Evolutionary conservation across 352 stramenopile species (phyloP), one percentile per base, ranked within the genome.

Genomic region (Pythium rishiriense): DNA sequence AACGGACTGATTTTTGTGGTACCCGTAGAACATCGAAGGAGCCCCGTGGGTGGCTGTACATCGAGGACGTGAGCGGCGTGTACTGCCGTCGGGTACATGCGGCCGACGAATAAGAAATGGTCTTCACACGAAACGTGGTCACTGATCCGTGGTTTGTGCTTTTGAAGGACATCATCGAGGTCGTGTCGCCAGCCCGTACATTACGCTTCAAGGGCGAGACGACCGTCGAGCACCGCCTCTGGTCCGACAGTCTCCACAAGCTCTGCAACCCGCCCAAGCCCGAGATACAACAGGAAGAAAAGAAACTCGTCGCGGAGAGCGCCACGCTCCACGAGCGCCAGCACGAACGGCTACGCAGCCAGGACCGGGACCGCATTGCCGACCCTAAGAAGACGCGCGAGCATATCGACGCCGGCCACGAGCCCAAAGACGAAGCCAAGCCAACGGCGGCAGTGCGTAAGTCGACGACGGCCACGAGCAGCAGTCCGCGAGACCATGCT

Each of bases 111-210:
- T 14, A 52, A 12, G n/a, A n/a, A n/a, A n/a, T n/a, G n/a, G n/a
- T n/a, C n/a, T n/a, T n/a, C n/a, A n/a, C n/a, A n/a, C n/a, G n/a
- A n/a, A n/a, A n/a, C n/a, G n/a, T n/a, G n/a, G n/a, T n/a, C n/a
- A n/a, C n/a, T n/a, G n/a, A n/a, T n/a, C n/a, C n/a, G n/a, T n/a
- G n/a, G n/a, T n/a, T n/a, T n/a, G n/a, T n/a, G n/a, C n/a, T n/a
- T n/a, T n/a, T n/a, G n/a, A n/a, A 94, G 83, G 81, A 91, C 31
- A 85, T 92, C 75, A 94, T 94, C 56, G 83, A 94, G 56, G 80
- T 94, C 49, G 79, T 92, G 15, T 90, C 85, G 26, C 81, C 83
- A 1, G 75, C 76, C 22, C 77, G 83, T 10, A 94, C 83, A 12
- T 65, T 94, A 14, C 78, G 85, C 10, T 80, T 94, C 45, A 90